These are phyloP conservation scores for Saxophila tyrrhenica DNA, from an alignment of 495 filamentous ascomycete genomes.

Conservation along the genomic window DNA sequence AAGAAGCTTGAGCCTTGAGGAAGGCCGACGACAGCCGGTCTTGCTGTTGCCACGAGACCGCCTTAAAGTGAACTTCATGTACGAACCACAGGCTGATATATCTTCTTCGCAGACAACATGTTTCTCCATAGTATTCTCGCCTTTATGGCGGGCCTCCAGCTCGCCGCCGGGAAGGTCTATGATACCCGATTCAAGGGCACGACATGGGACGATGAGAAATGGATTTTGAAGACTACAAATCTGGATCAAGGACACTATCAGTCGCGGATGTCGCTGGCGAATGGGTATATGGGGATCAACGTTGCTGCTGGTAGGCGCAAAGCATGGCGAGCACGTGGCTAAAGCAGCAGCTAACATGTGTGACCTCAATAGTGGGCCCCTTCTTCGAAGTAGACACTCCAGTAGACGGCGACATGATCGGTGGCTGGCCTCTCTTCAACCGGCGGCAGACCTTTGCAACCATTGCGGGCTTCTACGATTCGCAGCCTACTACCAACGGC, in stretches of 20 bases:
- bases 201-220: constrained; percentile 54
- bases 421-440: constrained; percentile 65
- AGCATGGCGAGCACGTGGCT: not conserved
- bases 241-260: constrained; percentile 52
- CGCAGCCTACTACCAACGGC: constrained; percentile 48
- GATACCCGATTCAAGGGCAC: constrained; percentile 20
- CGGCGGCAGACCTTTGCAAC: constrained; percentile 60
- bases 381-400: constrained; percentile 54
- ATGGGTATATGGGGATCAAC: constrained; percentile 41
- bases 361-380: constrained; percentile 48
- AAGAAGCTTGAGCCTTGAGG: no score
- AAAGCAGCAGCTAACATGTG: no score
- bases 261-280: constrained; percentile 51
- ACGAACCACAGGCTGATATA: no score
- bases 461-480: constrained; percentile 61
- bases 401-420: constrained; percentile 34
- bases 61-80: no score
- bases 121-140: not conserved
- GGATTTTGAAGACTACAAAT: constrained; percentile 45
- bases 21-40: no score
- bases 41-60: no score
- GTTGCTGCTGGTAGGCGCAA: constrained; percentile 36
- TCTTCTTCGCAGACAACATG: not conserved
- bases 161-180: constrained; percentile 6
- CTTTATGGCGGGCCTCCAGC: not conserved